phyloP scores from a whole-genome alignment of 805 yeast species.

The Nakazawaea anatomiae region DNA sequence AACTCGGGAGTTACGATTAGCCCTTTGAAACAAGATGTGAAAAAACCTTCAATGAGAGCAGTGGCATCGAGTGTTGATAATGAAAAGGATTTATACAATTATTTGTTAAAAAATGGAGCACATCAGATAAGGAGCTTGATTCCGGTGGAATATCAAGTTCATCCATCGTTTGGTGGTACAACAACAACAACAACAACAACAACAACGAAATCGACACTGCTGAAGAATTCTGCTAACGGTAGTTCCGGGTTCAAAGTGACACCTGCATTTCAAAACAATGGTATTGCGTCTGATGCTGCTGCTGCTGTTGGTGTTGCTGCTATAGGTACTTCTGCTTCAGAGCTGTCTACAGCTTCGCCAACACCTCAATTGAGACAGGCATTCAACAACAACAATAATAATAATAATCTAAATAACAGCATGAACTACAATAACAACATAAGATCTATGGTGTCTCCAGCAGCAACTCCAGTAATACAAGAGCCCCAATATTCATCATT shows the following conservation, averaged over 20 bases:
- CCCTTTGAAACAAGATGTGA: conserved; percentile 56
- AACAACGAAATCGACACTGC: too few relatives aligned
- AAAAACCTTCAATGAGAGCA: conserved; percentile 63
- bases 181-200: not conserved
- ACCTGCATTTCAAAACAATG: not conserved
- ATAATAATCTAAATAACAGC: not conserved
- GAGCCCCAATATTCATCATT: not conserved
- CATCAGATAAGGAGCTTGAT: conserved; percentile 36
- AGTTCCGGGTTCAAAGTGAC: not conserved
- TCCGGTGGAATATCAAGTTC: conserved; percentile 68
- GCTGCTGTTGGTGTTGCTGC: not conserved
- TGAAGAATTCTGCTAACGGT: not conserved
- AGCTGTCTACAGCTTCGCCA: too few relatives aligned
- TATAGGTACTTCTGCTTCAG: conserved; percentile 9
- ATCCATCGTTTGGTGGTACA: conserved; percentile 49
- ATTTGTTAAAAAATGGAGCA: conserved; percentile 41
- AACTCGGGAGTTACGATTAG: conserved; percentile 79
- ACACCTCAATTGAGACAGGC: too few relatives aligned
- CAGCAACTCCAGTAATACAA: not conserved
- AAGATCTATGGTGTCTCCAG: not conserved
- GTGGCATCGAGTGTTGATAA: conserved; percentile 76
- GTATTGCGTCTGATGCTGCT: not conserved
- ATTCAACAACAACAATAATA: too few relatives aligned
- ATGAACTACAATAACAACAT: not conserved
- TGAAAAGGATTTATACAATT: conserved; percentile 75